These are phyloP conservation scores for Cladorrhinum sp. DNA, from an alignment of 2,329 filamentous ascomycete species.

Conservation along the genomic window DNA sequence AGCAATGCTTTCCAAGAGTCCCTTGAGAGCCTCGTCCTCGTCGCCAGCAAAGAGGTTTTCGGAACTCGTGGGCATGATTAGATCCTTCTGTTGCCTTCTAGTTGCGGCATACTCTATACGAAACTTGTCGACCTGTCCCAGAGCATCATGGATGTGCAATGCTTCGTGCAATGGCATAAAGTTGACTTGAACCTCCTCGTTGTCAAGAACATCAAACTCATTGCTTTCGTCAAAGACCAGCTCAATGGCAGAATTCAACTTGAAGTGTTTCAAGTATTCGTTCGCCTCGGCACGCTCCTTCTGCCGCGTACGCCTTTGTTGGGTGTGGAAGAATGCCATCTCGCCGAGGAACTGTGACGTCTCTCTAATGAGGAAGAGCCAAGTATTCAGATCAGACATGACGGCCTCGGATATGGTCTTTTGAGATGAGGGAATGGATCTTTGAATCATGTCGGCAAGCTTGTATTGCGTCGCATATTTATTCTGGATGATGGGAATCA, in stretches of 20 bases:
- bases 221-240: constrained; percentile 92
- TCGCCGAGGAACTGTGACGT: constrained; percentile 95
- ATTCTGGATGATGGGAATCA: constrained; percentile 67
- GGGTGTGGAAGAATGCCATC: constrained; percentile 94
- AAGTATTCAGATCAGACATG: constrained; percentile 95
- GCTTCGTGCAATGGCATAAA: constrained; percentile 94
- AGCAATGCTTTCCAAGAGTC: constrained; percentile 85
- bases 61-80: constrained; percentile 68
- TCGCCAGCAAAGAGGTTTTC: constrained; percentile 80
- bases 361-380: constrained; percentile 92
- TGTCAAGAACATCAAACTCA: constrained; percentile 92
- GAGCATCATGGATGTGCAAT: constrained; percentile 90
- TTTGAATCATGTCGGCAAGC: constrained; percentile 92
- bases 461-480: constrained; percentile 93
- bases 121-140: constrained; percentile 90
- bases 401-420: constrained; percentile 93
- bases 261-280: constrained; percentile 75
- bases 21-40: constrained; percentile 82
- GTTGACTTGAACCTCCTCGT: constrained; percentile 91
- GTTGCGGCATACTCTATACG: constrained; percentile 89
- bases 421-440: constrained; percentile 88
- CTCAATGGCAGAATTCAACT: constrained; percentile 92
- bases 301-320: constrained; percentile 77
- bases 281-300: constrained; percentile 77
- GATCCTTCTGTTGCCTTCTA: constrained; percentile 83